Percentiles rank a stretch among this genome's conserved stretches.
Conservation (phyloP, 1,284 basidiomycete species). For the Pisolithus thermaeus region DNA sequence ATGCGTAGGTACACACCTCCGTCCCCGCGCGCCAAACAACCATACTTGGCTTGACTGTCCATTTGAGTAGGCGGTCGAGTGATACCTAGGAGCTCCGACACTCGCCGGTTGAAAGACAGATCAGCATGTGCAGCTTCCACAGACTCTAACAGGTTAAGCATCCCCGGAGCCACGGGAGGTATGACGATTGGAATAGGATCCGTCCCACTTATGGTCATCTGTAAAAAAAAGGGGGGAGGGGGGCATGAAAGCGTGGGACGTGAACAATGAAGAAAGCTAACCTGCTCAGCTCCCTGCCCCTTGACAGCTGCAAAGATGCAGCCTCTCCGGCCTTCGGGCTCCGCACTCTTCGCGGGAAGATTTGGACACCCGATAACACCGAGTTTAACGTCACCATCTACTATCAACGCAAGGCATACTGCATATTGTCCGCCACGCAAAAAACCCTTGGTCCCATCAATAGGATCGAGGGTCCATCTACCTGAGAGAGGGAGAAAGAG, state of each 20-base stretch:
- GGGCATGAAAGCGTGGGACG: neutral
- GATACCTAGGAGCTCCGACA: slow-evolving; percentile 69
- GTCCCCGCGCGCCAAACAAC: slow-evolving; percentile 82
- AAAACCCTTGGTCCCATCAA: slow-evolving; percentile 94
- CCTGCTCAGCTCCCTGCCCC: slow-evolving; percentile 79
- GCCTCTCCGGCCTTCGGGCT: slow-evolving; percentile 61
- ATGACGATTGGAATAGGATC: slow-evolving; percentile 44
- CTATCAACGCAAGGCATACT: slow-evolving; percentile 89
- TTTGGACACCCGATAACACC: slow-evolving; percentile 97
- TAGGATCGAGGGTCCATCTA: slow-evolving; percentile 90
- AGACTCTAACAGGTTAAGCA: slow-evolving; percentile 81
- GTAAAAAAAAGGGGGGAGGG: neutral
- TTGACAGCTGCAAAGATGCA: slow-evolving; percentile 81
- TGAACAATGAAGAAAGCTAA: slow-evolving; percentile 23
- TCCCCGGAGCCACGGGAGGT: slow-evolving; percentile 39
- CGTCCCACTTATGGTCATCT: slow-evolving; percentile 41
- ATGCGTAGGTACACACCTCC: slow-evolving; percentile 89
- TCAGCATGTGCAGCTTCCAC: slow-evolving; percentile 93
- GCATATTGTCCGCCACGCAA: slow-evolving; percentile 96
- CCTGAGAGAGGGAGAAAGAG: slow-evolving; percentile 37
- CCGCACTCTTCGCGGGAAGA: slow-evolving; percentile 54
- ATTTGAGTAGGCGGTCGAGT: slow-evolving; percentile 72
- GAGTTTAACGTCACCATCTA: slow-evolving; percentile 79
- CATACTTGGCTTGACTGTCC: slow-evolving; percentile 98
- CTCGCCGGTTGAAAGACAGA: slow-evolving; percentile 77